Base-by-base conservation (phyloP, 306 rosid genomes). In the Neltuma alba region DNA sequence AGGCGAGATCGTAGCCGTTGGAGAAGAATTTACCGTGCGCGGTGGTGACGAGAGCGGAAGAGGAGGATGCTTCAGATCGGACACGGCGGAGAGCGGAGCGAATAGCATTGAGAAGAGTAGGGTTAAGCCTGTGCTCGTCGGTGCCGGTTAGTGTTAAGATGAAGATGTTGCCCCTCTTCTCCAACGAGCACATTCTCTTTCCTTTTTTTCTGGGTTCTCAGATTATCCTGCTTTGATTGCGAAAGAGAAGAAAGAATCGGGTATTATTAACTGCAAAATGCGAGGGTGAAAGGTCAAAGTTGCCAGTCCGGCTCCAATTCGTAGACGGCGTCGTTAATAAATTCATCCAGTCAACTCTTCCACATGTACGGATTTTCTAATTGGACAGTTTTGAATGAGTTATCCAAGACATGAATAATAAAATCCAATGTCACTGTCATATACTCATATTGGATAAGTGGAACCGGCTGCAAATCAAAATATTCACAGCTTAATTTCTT, bases 21-120 rank as follows among this genome's bases (percentile, higher is more conserved):
- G 94, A 94, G 85, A 91, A 94, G 94, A 79, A 92, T 65, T 91
- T 92, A 21, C 97, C 97, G 3, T 92, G 83, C 0, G 95, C 95
- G 60, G 93, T 91, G 87, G 97, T 92, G 82, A 94, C 87, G 21
- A 94, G 83, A 65, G 82, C 95, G 31, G 90, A 86, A 20, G 88
- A 28, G 2, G 78, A 2, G 63, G 83, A 28, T 77, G 82, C 83
- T 66, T 89, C 86, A 40, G 82, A 84, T 11, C 93, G 89, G 77
- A 92, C 84, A 12, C 68, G 87, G 83, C 75, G 80, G 62, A 94
- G 79, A 44, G 93, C 79, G 18, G 91, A 82, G 47, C 61, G 88
- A 80, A 92, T 90, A 2, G 83, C 76, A 23, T 77, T 82, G 79
- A 92, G 83, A 30, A 92, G 94, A 4, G 83, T 82, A 1, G 97